Base-by-base conservation (phyloP, 1,139 yeast species). In the Entelexis paramagnoliae region DNA sequence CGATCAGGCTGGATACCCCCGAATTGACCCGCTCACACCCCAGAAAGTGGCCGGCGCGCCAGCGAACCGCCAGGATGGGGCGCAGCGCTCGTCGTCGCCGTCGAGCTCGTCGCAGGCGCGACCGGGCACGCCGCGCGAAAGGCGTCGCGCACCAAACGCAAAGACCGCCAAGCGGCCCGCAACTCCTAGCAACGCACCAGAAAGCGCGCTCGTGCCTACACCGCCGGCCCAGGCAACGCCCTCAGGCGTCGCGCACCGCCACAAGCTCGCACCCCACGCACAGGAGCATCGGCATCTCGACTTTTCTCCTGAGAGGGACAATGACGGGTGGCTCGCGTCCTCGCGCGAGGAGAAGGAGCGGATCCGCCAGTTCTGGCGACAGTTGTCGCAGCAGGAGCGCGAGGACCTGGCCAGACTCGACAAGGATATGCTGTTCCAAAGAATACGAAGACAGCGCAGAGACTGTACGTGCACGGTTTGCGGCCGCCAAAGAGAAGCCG, bases 401-500 rank as follows among this genome's bases (percentile, higher is more conserved):
- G 72, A 77, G 59, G 72, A 76, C 40, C 73, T 88, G 38, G 78
- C 86, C 30, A 73, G 75, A 60, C 77, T 85, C 46, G 88, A 83
- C 60, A 83, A 82, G 64, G 78, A 78, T 50, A 80, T 86, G 36
- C 82, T 86, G 1, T 72, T 83, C 67, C 77, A 75, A 54, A 73
- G 79, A 52, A 78, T 85, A 67, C 77, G 76, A 57, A 77, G 75
- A 50, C 81, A 79, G 61, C 81, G 74, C 61, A 72, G 66, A 60
- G 66, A 65, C 8, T 88, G 96, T 65, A 75, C 80, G 52, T 89
- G 97, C 65, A 71, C 80, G 6, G 80, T 80, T 30, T 89, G 97
- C 68, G 95, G 93, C 1, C 76, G 87, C 50, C 80, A 84, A 59
- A 79, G 81, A 59, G 70, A 74, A 55, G 79, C 88, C 30, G 78